Base-by-base conservation (phyloP, 202 grass and related monocot species). In the Alloteropsis angusta region DNA sequence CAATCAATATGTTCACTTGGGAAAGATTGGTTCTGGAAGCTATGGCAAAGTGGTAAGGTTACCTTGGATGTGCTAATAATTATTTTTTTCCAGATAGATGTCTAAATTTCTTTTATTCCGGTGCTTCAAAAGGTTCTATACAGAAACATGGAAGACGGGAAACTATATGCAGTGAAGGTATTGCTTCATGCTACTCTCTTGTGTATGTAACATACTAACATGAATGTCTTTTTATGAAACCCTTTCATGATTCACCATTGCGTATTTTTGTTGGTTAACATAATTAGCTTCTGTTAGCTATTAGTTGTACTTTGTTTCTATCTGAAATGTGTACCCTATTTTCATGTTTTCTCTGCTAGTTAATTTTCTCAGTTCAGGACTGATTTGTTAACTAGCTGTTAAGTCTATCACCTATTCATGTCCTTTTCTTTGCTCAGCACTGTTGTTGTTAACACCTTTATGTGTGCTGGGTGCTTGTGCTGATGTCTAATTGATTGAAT, bases 41-140 rank as follows among this genome's bases (percentile, higher is more conserved):
- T 97, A 97, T 61, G 91, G 89, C 37, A 97, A 97, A 94, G 94
- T 97, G 94, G 94, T 97, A 94, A 86, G 87, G 63, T 63, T 63
- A 46, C 10, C 59, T 71, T 85, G 9, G 26, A 11, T 63, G 12
- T 82, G 2, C 28, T 65, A 36, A 62, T 61, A 60, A 60, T 82
- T 30, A 57, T 18, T 6, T 59, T 59, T 71, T 60, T 42, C 10
- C 7, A 6, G 22, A 15, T 88, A 70, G 25, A 62, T 82, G 25
- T 14, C 60, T 91, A 42, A 82, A 62, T 88, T 52, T 3, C 6
- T 76, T 80, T 52, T 62, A 21, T 68, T 65, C 62, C 75, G 18
- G 9, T 85, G 7, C 9, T 68, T 2, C 4, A 15, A 90, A 76
- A 97, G 94, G 91, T 94, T 15, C 55, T 88, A 36, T 97, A 97